Conservation (phyloP, 805 yeast species). For the Lipomyces yamanashiensis region DNA sequence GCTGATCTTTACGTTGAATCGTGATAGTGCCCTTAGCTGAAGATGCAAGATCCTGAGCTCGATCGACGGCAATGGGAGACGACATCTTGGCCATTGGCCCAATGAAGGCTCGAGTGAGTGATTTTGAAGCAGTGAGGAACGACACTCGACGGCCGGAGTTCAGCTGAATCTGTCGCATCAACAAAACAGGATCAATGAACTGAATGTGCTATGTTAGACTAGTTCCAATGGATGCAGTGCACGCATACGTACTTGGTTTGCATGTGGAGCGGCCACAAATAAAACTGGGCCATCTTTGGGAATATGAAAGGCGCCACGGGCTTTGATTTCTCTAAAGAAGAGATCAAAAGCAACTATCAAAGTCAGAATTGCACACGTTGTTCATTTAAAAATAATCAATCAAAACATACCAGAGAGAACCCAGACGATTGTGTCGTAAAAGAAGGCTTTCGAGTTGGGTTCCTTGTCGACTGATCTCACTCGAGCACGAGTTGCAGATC, state of each 20-base stretch:
- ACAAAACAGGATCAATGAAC: constrained; percentile 80
- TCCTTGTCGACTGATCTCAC: constrained; percentile 15
- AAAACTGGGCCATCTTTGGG: constrained; percentile 81
- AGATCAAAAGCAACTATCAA: constrained; percentile 55
- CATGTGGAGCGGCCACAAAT: constrained; percentile 96
- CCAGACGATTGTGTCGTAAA: constrained; percentile 13
- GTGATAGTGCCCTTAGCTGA: constrained; percentile 67
- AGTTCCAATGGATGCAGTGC: too few species aligned
- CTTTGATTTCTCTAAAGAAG: constrained; percentile 86
- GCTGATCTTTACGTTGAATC: constrained; percentile 58
- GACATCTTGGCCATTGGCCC: constrained; percentile 78
- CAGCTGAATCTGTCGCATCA: constrained; percentile 77
- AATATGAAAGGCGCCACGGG: constrained; percentile 80
- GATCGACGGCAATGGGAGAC: constrained; percentile 84
- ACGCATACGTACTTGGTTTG: constrained; percentile 59
- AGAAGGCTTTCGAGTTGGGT: not conserved
- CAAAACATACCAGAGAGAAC: constrained; percentile 11
- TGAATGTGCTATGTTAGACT: not conserved
- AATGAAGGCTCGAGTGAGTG: constrained; percentile 66
- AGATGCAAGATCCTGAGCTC: constrained; percentile 85
- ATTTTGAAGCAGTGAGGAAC: constrained; percentile 83
- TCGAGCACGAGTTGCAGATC: not conserved
- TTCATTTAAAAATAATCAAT: too few species aligned
- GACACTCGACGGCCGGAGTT: constrained; percentile 71
- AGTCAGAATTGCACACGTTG: not conserved